Base-by-base conservation (phyloP, 176 grass and related monocot species). In the Musa schizocarpa region DNA sequence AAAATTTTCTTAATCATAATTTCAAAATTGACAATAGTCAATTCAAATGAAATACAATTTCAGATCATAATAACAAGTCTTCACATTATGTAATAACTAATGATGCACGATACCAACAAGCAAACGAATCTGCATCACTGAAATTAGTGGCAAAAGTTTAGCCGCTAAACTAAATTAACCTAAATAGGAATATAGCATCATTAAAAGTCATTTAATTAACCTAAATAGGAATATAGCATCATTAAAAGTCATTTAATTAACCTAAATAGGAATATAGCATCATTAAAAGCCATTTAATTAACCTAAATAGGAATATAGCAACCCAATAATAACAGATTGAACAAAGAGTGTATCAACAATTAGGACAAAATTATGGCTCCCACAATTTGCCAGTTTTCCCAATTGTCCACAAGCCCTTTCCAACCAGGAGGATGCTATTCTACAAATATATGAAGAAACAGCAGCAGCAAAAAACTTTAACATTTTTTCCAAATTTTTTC, bases 331-430 rank as follows among this genome's bases (percentile, higher is more conserved):
- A 74, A 52, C 63, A 56, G 34, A 71, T 53, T 72, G 21, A 3
- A 65, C 3, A 29, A 83, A 69, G 9, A 74, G 69, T 50, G 13
- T 27, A 71, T 83, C 65, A 65, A 16, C 62, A 63, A 22, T 74
- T 19, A n/a, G 50, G 56, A 66, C 13, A 22, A 62, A 22, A 69
- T 14, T 19, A 49, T 52, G 58, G 61, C 71, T 13, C 54, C 50
- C 43, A 43, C 34, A 43, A 43, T 43, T 6, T 43, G 34, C 34
- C 34, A 43, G 34, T 43, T 43, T 43, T 43, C 34, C 34, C 34
- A 43, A 43, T 6, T 43, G 34, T 43, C 34, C 34, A 43, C 34
- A 4, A 43, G 34, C 34, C 34, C 34, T 43, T 43, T 43, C 29
- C 34, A 43, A 43, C 34, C 34, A 43, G 34, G 34, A 43, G 34